Percentiles rank a stretch among this genome's conserved stretches.
These are phyloP conservation scores for Chrysanthemum makinoi DNA, from an alignment of 129 eudicot genomes.

Conservation along the genomic window DNA sequence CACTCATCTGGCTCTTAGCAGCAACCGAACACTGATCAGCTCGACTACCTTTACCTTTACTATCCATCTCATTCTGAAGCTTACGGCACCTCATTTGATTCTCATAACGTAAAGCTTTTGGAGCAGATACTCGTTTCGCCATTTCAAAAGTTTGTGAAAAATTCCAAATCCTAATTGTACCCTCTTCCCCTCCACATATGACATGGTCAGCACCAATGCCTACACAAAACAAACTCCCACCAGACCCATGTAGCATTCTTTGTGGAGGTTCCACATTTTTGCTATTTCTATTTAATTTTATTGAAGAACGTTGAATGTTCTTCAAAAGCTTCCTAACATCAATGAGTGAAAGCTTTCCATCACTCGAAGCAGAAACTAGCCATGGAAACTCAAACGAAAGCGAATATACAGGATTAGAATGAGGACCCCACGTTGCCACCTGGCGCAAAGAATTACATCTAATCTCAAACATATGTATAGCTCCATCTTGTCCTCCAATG, in stretches of 20 bases:
- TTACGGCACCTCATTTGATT: constrained; percentile 75
- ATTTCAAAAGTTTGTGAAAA: constrained; percentile 77
- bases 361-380: constrained; percentile 92
- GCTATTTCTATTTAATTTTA: constrained; percentile 16
- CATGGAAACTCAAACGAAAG: constrained; percentile 97
- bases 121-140: constrained; percentile 52
- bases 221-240: constrained; percentile 64
- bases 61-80: constrained; percentile 54
- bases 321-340: constrained; percentile 87
- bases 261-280: constrained; percentile 81
- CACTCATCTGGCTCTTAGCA: constrained; percentile 58
- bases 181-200: constrained; percentile 87
- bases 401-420: constrained; percentile 69
- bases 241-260: constrained; percentile 71
- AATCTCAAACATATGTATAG: constrained; percentile 85
- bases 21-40: constrained; percentile 64
- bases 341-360: constrained; percentile 82
- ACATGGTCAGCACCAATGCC: constrained; percentile 82
- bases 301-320: constrained; percentile 35
- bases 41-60: constrained; percentile 48
- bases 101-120: constrained; percentile 53
- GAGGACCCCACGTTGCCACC: constrained; percentile 86
- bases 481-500: constrained; percentile 89
- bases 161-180: constrained; percentile 76
- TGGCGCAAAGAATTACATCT: constrained; percentile 28